Evolutionary conservation across 2,329 filamentous ascomycete genomes (phyloP), one percentile per base, ranked within the genome.

Genomic region (Talaromyces sp.): DNA sequence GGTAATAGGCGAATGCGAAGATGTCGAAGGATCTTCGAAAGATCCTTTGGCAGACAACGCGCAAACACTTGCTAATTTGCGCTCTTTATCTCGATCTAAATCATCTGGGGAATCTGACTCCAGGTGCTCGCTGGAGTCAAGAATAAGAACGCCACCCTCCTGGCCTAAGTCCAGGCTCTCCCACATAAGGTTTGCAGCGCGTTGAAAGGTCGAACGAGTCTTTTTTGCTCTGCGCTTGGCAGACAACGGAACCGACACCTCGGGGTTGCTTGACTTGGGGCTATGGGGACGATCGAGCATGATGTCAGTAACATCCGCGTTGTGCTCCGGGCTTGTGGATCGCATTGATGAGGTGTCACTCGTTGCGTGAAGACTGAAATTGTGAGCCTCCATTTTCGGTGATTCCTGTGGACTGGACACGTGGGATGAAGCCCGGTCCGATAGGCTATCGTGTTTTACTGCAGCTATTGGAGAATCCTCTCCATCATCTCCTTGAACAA

Each of bases 111-210:
- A 31, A 16, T 50, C 47, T 24, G 27, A 50, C 9, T 50, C 47
- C 3, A 22, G 13, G 47, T 50, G 22, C 24, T 50, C 47, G 22
- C 47, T 50, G 22, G 47, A 50, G 24, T 50, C 47, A 27, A 82
- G 65, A 62, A 81, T 81, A 2, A 79, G 71, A 13, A 80, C 75
- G 2, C 79, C 80, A 35, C 81, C 80, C 5, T 77, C 75, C n/a
- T 73, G 71, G 22, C 73, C 71, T 1, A 79, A 56, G 22, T 72
- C 71, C n/a, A 82, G 70, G 2, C 78, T 76, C 54, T 79, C 72
- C 9, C 75, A 73, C 13, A 83, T 69, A 1, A 82, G 67, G 22
- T 76, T 70, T 0, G 79, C 78, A 16, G 81, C 81, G 11, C 80
- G 74, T 27, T 71, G 68, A 64, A 82, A 81, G 0, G 76, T 77